phyloP scores from a whole-genome alignment of 257 asterid species.

The Capsicum rhomboideum region DNA sequence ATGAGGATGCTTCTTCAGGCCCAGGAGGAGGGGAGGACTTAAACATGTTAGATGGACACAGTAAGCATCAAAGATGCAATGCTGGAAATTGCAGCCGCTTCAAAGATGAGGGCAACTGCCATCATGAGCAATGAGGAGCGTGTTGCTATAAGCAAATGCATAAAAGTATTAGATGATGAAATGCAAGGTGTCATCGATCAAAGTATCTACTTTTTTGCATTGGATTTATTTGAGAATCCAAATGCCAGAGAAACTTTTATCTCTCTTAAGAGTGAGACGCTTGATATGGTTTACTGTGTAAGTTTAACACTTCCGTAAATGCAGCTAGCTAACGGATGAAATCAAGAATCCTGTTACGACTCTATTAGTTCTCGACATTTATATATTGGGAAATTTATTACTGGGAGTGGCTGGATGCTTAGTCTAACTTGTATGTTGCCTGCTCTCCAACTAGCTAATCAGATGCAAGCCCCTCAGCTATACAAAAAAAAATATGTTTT shows the following conservation, averaged over 20 bases:
- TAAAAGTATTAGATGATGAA: slow-evolving; percentile 77
- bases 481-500: not conserved
- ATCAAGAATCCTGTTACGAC: slow-evolving; percentile 1
- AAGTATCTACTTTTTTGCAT: slow-evolving; percentile 56
- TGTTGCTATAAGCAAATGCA: slow-evolving; percentile 76
- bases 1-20: slow-evolving; percentile 82
- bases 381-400: not conserved
- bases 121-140: slow-evolving; percentile 69
- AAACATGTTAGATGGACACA: slow-evolving; percentile 60
- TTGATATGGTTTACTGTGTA: slow-evolving; percentile 66
- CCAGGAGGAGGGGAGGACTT: slow-evolving; percentile 56
- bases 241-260: slow-evolving; percentile 71
- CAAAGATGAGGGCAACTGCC: slow-evolving; percentile 91
- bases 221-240: slow-evolving; percentile 73
- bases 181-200: slow-evolving; percentile 81
- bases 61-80: slow-evolving; percentile 74
- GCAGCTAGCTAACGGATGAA: slow-evolving; percentile 30
- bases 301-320: slow-evolving; percentile 51
- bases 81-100: slow-evolving; percentile 91
- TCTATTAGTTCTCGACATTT: not conserved
- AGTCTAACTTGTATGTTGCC: not conserved
- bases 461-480: too few species aligned
- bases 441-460: too few species aligned
- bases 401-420: not conserved
- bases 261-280: slow-evolving; percentile 66